Evolutionary conservation across 2,329 filamentous ascomycete species (phyloP).

Genomic region (Sphaerulina populicola): DNA sequence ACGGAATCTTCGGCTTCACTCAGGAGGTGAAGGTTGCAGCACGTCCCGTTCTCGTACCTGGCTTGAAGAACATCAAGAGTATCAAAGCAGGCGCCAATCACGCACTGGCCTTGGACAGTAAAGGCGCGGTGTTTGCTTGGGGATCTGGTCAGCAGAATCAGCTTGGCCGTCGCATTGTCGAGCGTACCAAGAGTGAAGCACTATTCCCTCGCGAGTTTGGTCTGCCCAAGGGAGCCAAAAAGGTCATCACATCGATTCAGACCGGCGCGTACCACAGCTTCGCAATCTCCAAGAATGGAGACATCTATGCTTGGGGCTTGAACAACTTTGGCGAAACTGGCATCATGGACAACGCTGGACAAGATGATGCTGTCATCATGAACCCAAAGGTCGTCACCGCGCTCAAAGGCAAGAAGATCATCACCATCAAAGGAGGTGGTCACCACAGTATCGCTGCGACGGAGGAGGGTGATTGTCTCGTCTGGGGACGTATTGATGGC

Average conservation of each 20-base stretch:
- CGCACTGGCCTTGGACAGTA: slow-evolving; percentile 57
- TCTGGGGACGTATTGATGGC: slow-evolving; percentile 55
- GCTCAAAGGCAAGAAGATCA: slow-evolving; percentile 57
- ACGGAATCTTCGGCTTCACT: slow-evolving; percentile 58
- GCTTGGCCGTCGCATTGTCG: slow-evolving; percentile 56
- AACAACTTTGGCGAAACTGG: slow-evolving; percentile 83
- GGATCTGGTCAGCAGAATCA: slow-evolving; percentile 65
- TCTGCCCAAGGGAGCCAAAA: slow-evolving; percentile 41
- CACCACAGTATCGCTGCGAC: slow-evolving; percentile 61
- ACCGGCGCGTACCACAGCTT: slow-evolving; percentile 78
- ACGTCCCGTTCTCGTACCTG: slow-evolving; percentile 49
- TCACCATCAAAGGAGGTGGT: slow-evolving; percentile 59
- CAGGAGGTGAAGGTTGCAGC: slow-evolving; percentile 46
- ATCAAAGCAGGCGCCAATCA: slow-evolving; percentile 64
- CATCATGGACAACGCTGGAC: slow-evolving; percentile 53
- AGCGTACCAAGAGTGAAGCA: slow-evolving; percentile 49
- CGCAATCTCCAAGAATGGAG: slow-evolving; percentile 58
- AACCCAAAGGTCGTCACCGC: slow-evolving; percentile 59
- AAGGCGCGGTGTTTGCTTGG: slow-evolving; percentile 61
- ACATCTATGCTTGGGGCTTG: slow-evolving; percentile 73
- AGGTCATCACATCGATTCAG: slow-evolving; percentile 52
- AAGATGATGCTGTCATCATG: slow-evolving; percentile 64
- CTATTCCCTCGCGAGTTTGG: slow-evolving; percentile 51
- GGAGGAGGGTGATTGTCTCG: slow-evolving; percentile 46
- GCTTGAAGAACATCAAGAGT: slow-evolving; percentile 57